A percentile compares a stretch with the other conserved stretches of the same genome.
These are phyloP conservation scores for Aquilaria agallochum DNA, from an alignment of 441 rosid species.

Conservation along the genomic window DNA sequence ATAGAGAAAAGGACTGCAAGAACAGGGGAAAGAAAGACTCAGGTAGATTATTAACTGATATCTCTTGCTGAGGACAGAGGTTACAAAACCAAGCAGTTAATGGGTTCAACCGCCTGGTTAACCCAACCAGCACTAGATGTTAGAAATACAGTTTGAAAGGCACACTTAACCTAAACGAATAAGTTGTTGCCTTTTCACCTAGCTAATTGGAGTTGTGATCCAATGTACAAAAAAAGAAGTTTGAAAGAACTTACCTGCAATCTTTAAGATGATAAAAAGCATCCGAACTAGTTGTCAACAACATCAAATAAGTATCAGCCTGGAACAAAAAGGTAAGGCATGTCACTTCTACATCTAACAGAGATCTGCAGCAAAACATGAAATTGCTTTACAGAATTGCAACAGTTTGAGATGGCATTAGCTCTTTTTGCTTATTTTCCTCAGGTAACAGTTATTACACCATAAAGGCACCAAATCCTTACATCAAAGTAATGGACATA, in stretches of 20 bases:
- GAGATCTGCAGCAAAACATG: too few species aligned
- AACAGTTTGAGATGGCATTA: too few species aligned
- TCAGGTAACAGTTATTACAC: too few species aligned
- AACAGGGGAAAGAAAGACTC: neutral
- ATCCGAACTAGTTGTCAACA: constrained; percentile 98
- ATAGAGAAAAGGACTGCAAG: constrained; percentile 6
- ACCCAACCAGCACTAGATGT: too few species aligned
- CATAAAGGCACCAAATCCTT: constrained; percentile 29
- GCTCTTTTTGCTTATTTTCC: too few species aligned
- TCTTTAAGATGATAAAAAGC: constrained; percentile 98
- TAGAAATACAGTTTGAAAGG: too few species aligned
- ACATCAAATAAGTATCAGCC: constrained; percentile 82
- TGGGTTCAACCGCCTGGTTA: too few species aligned
- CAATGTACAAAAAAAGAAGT: constrained; percentile 7
- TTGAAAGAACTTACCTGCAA: constrained; percentile 58
- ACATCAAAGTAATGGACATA: constrained; percentile 95
- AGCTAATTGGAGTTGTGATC: too few species aligned
- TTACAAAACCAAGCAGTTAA: constrained; percentile 2
- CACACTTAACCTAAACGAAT: too few species aligned
- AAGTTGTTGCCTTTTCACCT: too few species aligned
- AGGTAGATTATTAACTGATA: neutral
- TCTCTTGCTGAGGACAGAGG: neutral
- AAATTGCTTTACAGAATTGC: too few species aligned
- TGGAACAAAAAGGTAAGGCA: constrained; percentile 29
- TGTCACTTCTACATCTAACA: too few species aligned